Evolutionary conservation across 108 stramenopile species (phyloP), one percentile per base, ranked within the genome.

Genomic region (Nitzschia putrida): DNA sequence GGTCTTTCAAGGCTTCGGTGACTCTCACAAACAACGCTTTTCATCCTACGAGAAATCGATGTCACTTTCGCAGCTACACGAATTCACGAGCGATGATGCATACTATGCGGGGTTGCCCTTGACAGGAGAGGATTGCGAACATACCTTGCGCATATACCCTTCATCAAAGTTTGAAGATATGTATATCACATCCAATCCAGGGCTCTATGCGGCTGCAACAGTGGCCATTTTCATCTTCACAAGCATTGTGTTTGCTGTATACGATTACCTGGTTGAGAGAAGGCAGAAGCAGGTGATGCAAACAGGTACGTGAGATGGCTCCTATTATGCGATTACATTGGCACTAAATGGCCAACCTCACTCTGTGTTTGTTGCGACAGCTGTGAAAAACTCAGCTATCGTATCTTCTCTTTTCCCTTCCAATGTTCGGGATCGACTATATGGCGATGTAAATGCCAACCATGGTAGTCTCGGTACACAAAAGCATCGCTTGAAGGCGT

Each of bases 331-430:
- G 13, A 44, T 13, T 44, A 11, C 44, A 44, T 9, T 13, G 13
- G 11, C 11, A 44, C 11, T 13, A 44, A 44, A 44, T 44, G 44
- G 44, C 9, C 11, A 9, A 44, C 44, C 13, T 13, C 9, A 13
- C 53, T 18, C 21, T 54, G 8, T 37, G 8, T 76, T 67, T 2
- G 58, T 20, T 37, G 14, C 44, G 0, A 40, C 68, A 40, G 82
- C 85, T 18, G 57, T 43, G 5, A 59, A 70, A 51, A 67, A 72
- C 0, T 60, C 68, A 8, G 74, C 57, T 23, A 74, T 87, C 26
- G 83, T 87, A 21, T 76, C 82, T 60, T 53, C 63, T 43, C 63
- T 87, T 60, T 84, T 87, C 69, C 83, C 81, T 10, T 57, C 81
- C 13, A 66, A 75, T 18, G 77, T 84, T 61, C 75, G 73, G 8